These are phyloP conservation scores for Pleurotus tuoliensis DNA, from an alignment of 768 basidiomycete species.

Conservation along the genomic window DNA sequence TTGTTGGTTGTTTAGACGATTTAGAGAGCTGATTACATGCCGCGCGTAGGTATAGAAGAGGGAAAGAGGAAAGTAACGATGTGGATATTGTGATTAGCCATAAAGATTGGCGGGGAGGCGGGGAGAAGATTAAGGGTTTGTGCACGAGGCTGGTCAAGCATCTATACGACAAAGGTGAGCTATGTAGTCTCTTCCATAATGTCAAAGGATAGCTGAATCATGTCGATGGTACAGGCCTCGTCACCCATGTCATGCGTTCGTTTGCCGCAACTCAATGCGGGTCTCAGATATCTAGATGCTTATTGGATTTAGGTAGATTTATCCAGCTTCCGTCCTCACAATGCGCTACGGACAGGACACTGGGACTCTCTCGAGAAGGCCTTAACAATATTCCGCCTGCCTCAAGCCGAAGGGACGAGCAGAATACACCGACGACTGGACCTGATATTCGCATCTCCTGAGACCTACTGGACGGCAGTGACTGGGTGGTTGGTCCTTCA, in stretches of 20 bases:
- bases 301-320: conserved; percentile 36
- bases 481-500: conserved; percentile 67
- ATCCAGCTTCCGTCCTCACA: conserved; percentile 54
- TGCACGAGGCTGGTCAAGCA: conserved; percentile 55
- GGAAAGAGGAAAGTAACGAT: conserved; percentile 78
- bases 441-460: conserved; percentile 73
- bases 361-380: conserved; percentile 85
- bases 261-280: not conserved
- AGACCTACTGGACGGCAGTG: conserved; percentile 84
- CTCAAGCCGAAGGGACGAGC: conserved; percentile 25
- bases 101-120: conserved; percentile 39
- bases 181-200: not conserved
- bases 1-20: not conserved
- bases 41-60: conserved; percentile 68
- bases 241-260: conserved; percentile 81
- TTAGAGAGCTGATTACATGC: not conserved
- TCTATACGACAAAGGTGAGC: conserved; percentile 55
- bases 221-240: conserved; percentile 42
- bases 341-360: conserved; percentile 51
- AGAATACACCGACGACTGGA: conserved; percentile 71
- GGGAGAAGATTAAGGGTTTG: conserved; percentile 53
- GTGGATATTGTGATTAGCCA: conserved; percentile 90
- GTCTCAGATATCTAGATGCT: not conserved
- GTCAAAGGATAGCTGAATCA: not conserved
- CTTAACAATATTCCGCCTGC: conserved; percentile 73